These are phyloP conservation scores for Neolentinus lepideus DNA, from an alignment of 1,284 basidiomycete genomes.

Conservation along the genomic window DNA sequence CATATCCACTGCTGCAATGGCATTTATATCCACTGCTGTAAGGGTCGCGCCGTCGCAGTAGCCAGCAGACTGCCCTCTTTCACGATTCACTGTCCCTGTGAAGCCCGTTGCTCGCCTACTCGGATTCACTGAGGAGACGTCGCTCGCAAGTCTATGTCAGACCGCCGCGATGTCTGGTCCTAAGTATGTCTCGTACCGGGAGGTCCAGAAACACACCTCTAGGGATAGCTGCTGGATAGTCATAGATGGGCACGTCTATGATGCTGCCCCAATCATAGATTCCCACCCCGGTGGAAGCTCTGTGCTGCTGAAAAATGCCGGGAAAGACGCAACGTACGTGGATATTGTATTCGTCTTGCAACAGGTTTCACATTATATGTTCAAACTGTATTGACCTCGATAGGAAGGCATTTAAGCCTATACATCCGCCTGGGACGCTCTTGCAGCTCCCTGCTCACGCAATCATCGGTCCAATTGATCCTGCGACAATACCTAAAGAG, in stretches of 20 bases:
- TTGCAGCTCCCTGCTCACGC: constrained; percentile 21
- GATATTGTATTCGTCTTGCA: background rate
- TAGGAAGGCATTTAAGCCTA: constrained; percentile 29
- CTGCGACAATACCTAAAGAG: constrained; percentile 28
- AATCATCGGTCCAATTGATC: constrained; percentile 40
- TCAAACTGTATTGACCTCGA: background rate
- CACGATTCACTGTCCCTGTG: too few relatives aligned
- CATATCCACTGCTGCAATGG: too few relatives aligned
- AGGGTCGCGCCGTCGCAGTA: too few relatives aligned
- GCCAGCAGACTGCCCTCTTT: too few relatives aligned
- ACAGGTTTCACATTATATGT: background rate
- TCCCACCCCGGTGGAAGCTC: constrained; percentile 45
- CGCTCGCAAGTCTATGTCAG: too few relatives aligned
- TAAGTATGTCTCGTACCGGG: constrained; percentile 31
- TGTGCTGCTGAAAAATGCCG: constrained; percentile 42
- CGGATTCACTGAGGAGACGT: too few relatives aligned
- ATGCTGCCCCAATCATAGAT: constrained; percentile 42
- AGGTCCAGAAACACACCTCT: constrained; percentile 45
- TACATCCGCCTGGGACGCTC: constrained; percentile 26
- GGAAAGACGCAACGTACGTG: constrained; percentile 47
- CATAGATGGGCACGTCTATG: constrained; percentile 32
- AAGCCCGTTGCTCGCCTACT: too few relatives aligned
- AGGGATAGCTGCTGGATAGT: constrained; percentile 45
- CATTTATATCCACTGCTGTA: too few relatives aligned
- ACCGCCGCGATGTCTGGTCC: background rate